Base-by-base conservation (phyloP, 441 rosid genomes). In the Jatropha multifida region DNA sequence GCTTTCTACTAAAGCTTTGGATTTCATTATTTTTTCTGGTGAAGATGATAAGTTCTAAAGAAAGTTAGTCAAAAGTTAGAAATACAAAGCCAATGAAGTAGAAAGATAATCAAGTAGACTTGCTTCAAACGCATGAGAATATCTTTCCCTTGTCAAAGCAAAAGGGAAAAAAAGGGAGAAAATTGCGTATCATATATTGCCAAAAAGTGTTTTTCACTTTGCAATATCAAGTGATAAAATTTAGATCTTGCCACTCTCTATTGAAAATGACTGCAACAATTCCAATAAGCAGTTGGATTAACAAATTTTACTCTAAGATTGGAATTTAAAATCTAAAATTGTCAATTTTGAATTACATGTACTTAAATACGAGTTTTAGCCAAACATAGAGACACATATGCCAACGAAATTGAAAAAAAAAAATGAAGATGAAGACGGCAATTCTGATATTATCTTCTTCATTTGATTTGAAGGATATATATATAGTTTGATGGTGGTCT, bases 31-130 rank as follows among this genome's bases (percentile, higher is more conserved):
- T 17, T 8, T 15, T 44, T 11, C 10, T 44, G 48, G 2, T 13
- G 7, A 5, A 46, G 13, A 40, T 65, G 54, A 10, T 62, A 26
- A 49, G 46, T 64, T 52, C 2, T 68, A 18, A 52, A 15, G 3
- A 75, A 76, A 74, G 69, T 6, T 8, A 68, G 78, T 82, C 85
- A 70, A 76, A 27, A 64, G 20, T 75, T 41, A 18, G 42, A 11
- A 27, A 54, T 42, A 58, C 68, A 38, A 71, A 58, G 48, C 41
- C 68, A 59, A 66, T 49, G 77, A 75, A 64, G 56, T 62, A 18
- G 51, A 66, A 11, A 65, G 75, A 62, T 46, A 48, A 58, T 70
- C 55, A 27, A 67, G 58, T 59, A 52, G 38, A 38, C 77, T 68
- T 60, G 65, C 17, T 23, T 6, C 1, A 59, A 27, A 74, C 72